Percentiles rank a stretch among this genome's conserved stretches.
Conservation (phyloP, 345 rosid species). For the Cardamine occulta region DNA sequence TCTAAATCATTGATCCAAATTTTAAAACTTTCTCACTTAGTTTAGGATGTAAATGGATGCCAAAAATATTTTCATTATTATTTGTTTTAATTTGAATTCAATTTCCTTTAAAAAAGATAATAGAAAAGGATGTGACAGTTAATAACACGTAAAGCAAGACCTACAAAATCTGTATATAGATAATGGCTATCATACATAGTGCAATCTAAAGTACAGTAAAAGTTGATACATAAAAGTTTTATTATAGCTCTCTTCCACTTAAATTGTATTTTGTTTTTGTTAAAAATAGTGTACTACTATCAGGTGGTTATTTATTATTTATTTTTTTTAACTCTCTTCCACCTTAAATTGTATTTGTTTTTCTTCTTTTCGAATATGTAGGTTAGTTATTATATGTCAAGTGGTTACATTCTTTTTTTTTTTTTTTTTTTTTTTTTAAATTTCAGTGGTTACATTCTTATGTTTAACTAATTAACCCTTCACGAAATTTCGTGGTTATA, state of each 20-base stretch:
- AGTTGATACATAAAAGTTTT: slow-evolving; percentile 16
- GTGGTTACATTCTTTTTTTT: background rate
- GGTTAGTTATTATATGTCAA: background rate
- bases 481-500: background rate
- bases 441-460: background rate
- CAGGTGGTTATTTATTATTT: background rate
- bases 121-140: slow-evolving; percentile 15
- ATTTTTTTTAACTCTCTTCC: slow-evolving; percentile 14
- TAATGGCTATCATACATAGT: slow-evolving; percentile 28
- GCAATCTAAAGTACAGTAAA: slow-evolving; percentile 38
- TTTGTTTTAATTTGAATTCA: background rate
- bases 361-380: slow-evolving; percentile 29
- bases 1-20: background rate
- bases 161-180: slow-evolving; percentile 29
- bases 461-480: background rate
- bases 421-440: background rate
- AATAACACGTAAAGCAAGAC: slow-evolving; percentile 31
- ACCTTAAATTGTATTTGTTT: slow-evolving; percentile 18
- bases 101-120: background rate
- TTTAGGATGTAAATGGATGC: slow-evolving; percentile 3
- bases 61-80: background rate
- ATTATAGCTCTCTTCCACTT: slow-evolving; percentile 26
- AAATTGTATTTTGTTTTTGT: slow-evolving; percentile 15
- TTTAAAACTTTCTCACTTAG: background rate
- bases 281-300: too few species aligned